Conservation (phyloP, 257 asterid species). For the Solanum sitiens region DNA sequence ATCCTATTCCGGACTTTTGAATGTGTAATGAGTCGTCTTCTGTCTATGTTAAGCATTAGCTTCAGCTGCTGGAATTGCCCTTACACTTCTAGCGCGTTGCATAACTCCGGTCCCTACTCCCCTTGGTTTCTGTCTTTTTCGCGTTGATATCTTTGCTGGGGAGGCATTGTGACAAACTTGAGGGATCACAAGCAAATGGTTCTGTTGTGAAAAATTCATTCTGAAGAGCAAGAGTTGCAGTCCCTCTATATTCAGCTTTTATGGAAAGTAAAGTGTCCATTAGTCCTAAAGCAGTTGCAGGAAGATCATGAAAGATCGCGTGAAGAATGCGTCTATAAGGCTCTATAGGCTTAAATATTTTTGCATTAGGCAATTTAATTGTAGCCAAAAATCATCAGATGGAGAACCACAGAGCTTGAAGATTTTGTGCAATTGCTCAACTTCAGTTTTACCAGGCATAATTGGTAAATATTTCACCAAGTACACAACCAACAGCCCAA, state of each 20-base stretch:
- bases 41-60: not conserved
- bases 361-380: not conserved
- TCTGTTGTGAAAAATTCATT: not conserved
- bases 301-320: not conserved
- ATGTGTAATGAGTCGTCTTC: not conserved
- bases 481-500: not conserved
- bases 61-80: not conserved
- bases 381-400: not conserved
- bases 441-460: not conserved
- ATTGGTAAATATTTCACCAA: not conserved
- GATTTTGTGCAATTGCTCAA: not conserved
- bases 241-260: not conserved
- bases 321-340: not conserved
- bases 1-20: not conserved
- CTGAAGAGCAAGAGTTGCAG: not conserved
- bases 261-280: not conserved
- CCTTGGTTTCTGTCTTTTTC: not conserved
- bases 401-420: not conserved
- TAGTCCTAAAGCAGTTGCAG: not conserved
- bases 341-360: not conserved
- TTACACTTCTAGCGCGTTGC: not conserved
- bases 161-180: not conserved
- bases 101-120: not conserved
- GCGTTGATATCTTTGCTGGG: not conserved
- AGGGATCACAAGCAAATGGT: not conserved